A percentile compares a stretch with the other conserved stretches of the same genome.
Evolutionary conservation across 192 early-diverging fungal genomes (phyloP).

Genomic region (Pilaira anomala): DNA sequence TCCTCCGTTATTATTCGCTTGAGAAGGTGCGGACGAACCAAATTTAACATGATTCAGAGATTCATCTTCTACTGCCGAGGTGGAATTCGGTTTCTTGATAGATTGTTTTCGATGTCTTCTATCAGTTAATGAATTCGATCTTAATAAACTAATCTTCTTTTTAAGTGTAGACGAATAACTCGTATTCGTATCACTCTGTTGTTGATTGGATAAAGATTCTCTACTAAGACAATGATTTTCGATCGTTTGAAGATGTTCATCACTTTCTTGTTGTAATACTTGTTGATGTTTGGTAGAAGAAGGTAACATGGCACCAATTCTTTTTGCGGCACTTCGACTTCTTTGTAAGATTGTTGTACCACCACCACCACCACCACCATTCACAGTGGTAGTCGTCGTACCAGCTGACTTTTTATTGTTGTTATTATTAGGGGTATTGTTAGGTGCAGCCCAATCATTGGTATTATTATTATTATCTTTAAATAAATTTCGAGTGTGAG

Average conservation of each 20-base stretch:
- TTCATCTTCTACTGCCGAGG: background rate
- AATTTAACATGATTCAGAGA: background rate
- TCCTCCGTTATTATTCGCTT: background rate
- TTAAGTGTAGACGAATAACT: background rate
- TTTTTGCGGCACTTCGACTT: constrained; percentile 21
- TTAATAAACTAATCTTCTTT: background rate
- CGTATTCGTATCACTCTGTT: background rate
- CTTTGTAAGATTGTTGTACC: constrained; percentile 9
- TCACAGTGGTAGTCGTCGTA: no score
- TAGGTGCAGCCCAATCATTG: constrained; percentile 8
- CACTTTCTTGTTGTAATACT: background rate
- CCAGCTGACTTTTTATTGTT: background rate
- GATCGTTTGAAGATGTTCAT: background rate
- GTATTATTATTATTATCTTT: background rate
- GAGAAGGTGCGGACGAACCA: background rate
- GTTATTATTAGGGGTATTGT: background rate
- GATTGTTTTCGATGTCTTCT: background rate
- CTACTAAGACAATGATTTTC: background rate
- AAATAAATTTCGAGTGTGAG: constrained; percentile 6
- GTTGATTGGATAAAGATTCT: background rate
- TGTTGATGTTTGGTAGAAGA: background rate
- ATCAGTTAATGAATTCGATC: constrained; percentile 5
- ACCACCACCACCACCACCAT: no score
- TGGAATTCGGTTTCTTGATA: background rate
- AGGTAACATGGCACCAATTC: constrained; percentile 23